phyloP scores from a whole-genome alignment of 352 stramenopile species.

The Phytophthora tubulina region DNA sequence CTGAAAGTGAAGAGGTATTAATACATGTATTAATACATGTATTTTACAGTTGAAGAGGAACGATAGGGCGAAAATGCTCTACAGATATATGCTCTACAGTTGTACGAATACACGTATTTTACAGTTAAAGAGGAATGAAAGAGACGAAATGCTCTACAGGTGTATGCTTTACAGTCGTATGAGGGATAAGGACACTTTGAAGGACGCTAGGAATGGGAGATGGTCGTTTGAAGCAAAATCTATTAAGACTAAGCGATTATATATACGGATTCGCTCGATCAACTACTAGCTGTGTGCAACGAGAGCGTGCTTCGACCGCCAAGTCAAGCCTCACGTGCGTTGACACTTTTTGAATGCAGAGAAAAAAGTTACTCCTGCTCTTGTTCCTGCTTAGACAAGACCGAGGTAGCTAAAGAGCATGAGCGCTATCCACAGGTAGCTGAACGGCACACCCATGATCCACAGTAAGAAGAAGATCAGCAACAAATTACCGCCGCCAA shows the following conservation, averaged over 20 bases:
- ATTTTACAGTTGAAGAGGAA: slow-evolving; percentile 10
- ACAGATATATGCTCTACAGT: neutral
- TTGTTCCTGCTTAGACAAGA: slow-evolving; percentile 50
- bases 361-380: neutral
- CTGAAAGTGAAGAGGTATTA: neutral
- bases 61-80: slow-evolving; percentile 5
- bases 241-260: slow-evolving; percentile 50
- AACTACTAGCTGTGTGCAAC: slow-evolving; percentile 18
- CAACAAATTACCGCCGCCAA: slow-evolving; percentile 78
- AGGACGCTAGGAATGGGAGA: neutral
- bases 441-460: slow-evolving; percentile 85
- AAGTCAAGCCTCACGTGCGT: neutral
- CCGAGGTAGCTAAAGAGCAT: slow-evolving; percentile 84
- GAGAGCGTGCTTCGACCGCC: neutral
- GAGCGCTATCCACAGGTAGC: slow-evolving; percentile 81
- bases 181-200: neutral
- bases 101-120: neutral
- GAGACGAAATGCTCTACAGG: too few relatives aligned
- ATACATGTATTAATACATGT: too few relatives aligned
- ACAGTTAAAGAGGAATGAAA: too few relatives aligned
- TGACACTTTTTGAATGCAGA: slow-evolving; percentile 6
- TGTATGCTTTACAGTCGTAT: too few relatives aligned
- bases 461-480: slow-evolving; percentile 81
- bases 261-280: slow-evolving; percentile 41
- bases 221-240: slow-evolving; percentile 35